Evolutionary conservation across 176 grass and related monocot species (phyloP), one percentile per base, ranked within the genome.

Genomic region (Eleusine indica): DNA sequence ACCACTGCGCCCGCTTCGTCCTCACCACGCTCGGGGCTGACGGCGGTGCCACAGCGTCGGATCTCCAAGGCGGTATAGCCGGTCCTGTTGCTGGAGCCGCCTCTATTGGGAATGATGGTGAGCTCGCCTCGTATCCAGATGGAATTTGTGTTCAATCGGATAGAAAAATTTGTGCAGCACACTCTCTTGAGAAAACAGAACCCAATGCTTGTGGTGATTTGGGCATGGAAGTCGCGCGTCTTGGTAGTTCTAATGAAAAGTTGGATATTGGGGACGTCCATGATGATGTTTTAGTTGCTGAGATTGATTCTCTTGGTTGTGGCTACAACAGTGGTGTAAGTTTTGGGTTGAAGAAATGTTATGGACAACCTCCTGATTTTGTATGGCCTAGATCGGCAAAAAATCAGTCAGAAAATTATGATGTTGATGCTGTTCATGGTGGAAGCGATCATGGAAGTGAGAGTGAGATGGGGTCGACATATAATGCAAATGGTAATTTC

Each of bases 1-100:
- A 93, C 74, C 80, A 90, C 66, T 79, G 87, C 48, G 92, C 95
- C 32, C 48, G 57, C 71, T 90, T 98, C 78, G 35, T 82, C 75
- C 71, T 98, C 84, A 78, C 76, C 41, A 90, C 92, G 12, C 89
- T 95, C 13, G 69, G 63, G 38, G 53, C 15, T 29, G 70, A 8
- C 18, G 9, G 54, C 65, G 39, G 25, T 7, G 83, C 29, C 11
- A 16, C 17, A 54, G 14, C 80, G 18, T 68, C 65, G 48, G 68
- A 74, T 88, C 88, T 57, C 70, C 71, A 2, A 13, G 30, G 63
- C 47, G 80, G 21, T 87, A 19, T 40, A 47, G 52, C 75, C 19
- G 71, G 63, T 77, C 62, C 12, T 79, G 77, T 18, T 3, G 47
- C 70, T 72, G 68, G 7, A 1, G 47, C 65, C 17, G 11, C 60